Conservation (phyloP, 2,329 filamentous ascomycete genomes). For the Apiospora rasikravindrae region DNA sequence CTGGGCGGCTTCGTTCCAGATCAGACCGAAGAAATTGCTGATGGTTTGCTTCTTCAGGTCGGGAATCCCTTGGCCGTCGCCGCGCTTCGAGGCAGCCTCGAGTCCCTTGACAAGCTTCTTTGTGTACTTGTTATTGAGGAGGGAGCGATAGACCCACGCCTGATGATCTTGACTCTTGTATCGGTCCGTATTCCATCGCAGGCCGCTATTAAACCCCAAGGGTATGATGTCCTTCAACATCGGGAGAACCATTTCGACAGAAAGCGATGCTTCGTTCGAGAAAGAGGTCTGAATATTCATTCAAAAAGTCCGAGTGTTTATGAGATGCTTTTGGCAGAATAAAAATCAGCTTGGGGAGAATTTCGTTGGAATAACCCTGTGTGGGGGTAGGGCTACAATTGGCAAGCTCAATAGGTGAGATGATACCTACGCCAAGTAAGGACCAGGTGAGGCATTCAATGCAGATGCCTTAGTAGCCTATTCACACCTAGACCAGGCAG, state of each 20-base stretch:
- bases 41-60: background rate
- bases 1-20: background rate
- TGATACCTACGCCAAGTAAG: too few relatives aligned
- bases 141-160: background rate
- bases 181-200: background rate
- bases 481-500: background rate
- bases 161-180: background rate
- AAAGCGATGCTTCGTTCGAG: background rate
- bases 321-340: too few relatives aligned
- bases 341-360: too few relatives aligned
- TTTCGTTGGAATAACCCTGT: too few relatives aligned
- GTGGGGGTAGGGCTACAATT: too few relatives aligned
- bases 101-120: background rate
- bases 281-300: too few relatives aligned
- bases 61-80: background rate
- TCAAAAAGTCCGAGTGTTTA: background rate
- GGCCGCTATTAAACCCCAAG: background rate
- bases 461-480: background rate
- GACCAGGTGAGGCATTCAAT: too few relatives aligned
- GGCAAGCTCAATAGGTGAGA: too few relatives aligned
- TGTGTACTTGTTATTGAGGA: background rate
- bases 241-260: background rate
- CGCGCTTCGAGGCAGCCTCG: background rate
- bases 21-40: background rate
- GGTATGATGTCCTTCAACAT: background rate